These are phyloP conservation scores for Dryas octopetala DNA, from an alignment of 306 rosid species.

Conservation along the genomic window DNA sequence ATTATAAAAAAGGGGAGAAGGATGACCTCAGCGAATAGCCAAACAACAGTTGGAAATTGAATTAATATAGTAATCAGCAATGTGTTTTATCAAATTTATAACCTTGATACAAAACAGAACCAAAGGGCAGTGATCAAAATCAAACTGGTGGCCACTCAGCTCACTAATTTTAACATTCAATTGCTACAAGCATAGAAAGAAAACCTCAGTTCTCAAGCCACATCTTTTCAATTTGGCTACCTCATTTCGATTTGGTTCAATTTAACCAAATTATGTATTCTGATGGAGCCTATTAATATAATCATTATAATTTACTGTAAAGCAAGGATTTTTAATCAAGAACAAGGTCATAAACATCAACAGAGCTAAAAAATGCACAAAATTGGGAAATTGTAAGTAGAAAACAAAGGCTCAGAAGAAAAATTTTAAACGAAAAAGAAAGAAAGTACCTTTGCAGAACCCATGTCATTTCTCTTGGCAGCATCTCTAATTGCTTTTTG, in stretches of 20 bases:
- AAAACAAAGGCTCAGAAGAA: not conserved
- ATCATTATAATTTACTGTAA: not conserved
- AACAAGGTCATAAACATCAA: not conserved
- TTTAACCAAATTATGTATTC: not conserved
- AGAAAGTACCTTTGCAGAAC: slow-evolving; percentile 80
- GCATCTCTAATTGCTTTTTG: slow-evolving; percentile 91
- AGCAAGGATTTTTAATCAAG: not conserved
- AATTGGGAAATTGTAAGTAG: not conserved
- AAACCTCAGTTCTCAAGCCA: not conserved
- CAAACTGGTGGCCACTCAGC: not conserved
- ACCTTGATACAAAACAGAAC: not conserved
- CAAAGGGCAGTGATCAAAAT: not conserved
- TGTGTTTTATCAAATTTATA: not conserved
- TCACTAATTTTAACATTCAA: not conserved
- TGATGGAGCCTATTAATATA: not conserved
- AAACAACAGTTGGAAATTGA: not conserved
- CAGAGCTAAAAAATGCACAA: not conserved
- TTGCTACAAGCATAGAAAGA: not conserved
- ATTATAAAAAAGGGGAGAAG: not conserved
- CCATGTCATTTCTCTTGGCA: slow-evolving; percentile 94
- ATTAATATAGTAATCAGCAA: not conserved
- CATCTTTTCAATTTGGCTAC: not conserved
- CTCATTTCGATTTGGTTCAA: not conserved
- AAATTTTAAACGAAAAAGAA: not conserved
- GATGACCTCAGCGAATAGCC: not conserved